Base-by-base conservation (phyloP, 495 filamentous ascomycete genomes). In the Penicillium maclennaniae region DNA sequence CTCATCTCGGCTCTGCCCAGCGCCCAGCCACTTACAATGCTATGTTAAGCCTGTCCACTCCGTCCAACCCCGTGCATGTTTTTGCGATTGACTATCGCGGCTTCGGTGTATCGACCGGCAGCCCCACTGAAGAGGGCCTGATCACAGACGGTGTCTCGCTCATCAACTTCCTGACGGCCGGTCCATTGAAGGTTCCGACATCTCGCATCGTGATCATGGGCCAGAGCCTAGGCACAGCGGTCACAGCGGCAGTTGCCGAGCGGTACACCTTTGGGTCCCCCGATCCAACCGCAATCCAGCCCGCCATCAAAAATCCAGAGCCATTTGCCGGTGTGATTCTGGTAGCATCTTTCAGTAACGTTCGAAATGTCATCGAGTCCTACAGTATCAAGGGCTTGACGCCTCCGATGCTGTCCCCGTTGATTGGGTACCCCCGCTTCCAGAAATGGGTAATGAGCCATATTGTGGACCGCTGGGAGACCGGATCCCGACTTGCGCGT, bases 31-130 rank as follows among this genome's bases (percentile, higher is more conserved):
- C 58, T 45, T 76, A 77, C 49, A 72, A 69, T 23, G 62, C 67
- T 40, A 45, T 74, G 28, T 56, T 77, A 3, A 67, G 66, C 7
- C 61, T 78, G 7, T 78, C 77, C 0, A 76, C 77, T 4, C 75
- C 74, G 1, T 67, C 66, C 12, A 69, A 77, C 41, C 78, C 79
- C 28, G 79, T 87, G 9, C 87, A 89, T 59, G 70, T 88, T 48
- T 71, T 91, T 41, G 73, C 84, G 21, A 78, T 96, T 49, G 91
- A 96, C 74, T 97, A 97, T 70, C 87, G 93, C 25, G 93, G 93
- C 25, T 97, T 88, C 60, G 92, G 92, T 6, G 75, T 82, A 25
- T 91, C 87, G 17, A 88, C 86, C 14, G 91, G 92, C 23, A 73
- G 70, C 15, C 93, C 93, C 3, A 86, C 87, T 0, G 93, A 98